Conservation (phyloP, 2,329 filamentous ascomycete species). For the Stagonosporopsis rhizophila region DNA sequence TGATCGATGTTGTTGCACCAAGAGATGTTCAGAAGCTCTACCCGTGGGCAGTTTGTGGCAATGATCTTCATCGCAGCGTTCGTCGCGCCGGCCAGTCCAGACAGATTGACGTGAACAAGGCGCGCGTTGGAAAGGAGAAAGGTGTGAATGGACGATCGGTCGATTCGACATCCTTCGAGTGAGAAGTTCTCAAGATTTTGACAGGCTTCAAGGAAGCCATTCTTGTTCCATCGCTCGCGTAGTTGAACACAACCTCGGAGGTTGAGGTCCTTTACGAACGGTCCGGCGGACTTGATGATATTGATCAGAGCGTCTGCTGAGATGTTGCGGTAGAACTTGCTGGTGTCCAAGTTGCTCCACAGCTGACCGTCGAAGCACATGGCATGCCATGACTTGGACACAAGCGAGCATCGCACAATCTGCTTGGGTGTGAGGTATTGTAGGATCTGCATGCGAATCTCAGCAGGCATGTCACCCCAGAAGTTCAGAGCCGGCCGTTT, state of each 20-base stretch:
- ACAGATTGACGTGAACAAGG: conserved; percentile 85
- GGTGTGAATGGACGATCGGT: conserved; percentile 78
- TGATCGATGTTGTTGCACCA: conserved; percentile 91
- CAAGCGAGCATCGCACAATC: conserved; percentile 77
- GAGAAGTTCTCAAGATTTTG: conserved; percentile 86
- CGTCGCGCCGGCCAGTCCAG: conserved; percentile 78
- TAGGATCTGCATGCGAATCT: conserved; percentile 81
- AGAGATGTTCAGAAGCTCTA: conserved; percentile 88
- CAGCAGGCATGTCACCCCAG: conserved; percentile 81
- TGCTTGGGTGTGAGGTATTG: conserved; percentile 79
- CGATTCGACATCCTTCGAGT: conserved; percentile 87
- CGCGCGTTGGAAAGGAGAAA: conserved; percentile 78
- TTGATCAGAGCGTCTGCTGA: conserved; percentile 82
- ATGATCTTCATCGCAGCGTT: conserved; percentile 89
- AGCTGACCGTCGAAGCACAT: conserved; percentile 95
- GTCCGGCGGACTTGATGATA: conserved; percentile 83
- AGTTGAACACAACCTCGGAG: conserved; percentile 90
- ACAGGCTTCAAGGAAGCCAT: conserved; percentile 82
- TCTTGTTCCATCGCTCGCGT: conserved; percentile 77
- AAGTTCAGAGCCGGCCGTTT: conserved; percentile 65
- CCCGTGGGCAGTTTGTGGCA: conserved; percentile 76
- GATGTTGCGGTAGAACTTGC: conserved; percentile 87
- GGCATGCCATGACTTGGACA: conserved; percentile 78
- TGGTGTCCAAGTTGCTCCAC: conserved; percentile 83
- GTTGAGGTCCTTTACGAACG: conserved; percentile 90